Evolutionary conservation across 441 rosid species (phyloP).

Genomic region (Euphorbia corollata): DNA sequence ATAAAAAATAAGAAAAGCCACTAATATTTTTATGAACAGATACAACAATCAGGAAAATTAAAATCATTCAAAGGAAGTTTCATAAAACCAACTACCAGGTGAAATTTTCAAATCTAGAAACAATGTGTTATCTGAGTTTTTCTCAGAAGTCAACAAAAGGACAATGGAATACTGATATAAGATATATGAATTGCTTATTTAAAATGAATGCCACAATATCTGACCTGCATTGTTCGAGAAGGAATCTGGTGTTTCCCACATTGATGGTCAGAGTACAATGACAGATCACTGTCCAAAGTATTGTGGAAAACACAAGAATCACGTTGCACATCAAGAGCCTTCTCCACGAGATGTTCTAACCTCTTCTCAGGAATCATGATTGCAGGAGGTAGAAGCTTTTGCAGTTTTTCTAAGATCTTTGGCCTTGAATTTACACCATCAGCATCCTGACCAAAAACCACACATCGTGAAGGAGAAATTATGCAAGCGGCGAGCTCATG

Average conservation of each 20-base stretch:
- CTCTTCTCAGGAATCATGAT: conserved; percentile 56
- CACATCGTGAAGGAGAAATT: conserved; percentile 31
- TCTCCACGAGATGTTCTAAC: conserved; percentile 64
- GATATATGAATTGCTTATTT: conserved; percentile 2
- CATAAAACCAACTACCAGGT: neutral
- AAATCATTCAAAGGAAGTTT: neutral
- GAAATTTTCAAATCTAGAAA: neutral
- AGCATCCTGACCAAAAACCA: conserved; percentile 19
- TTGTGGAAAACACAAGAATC: conserved; percentile 57
- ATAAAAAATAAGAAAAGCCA: neutral
- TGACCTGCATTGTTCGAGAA: conserved; percentile 62
- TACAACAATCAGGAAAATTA: neutral
- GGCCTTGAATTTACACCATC: conserved; percentile 33
- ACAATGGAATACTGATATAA: conserved; percentile 10
- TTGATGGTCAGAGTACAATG: conserved; percentile 56
- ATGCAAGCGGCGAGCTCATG: conserved; percentile 45
- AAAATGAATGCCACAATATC: conserved; percentile 14
- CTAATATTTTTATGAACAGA: neutral
- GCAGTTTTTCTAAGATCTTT: conserved; percentile 45
- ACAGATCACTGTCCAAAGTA: conserved; percentile 44
- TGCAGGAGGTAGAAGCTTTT: conserved; percentile 50
- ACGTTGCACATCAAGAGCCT: conserved; percentile 47
- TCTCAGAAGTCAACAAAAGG: conserved; percentile 7
- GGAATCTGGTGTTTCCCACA: conserved; percentile 61
- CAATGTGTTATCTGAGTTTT: neutral